Evolutionary conservation across 169 alveolate genomes (phyloP).

Genomic region (Eimeria falciformis): DNA sequence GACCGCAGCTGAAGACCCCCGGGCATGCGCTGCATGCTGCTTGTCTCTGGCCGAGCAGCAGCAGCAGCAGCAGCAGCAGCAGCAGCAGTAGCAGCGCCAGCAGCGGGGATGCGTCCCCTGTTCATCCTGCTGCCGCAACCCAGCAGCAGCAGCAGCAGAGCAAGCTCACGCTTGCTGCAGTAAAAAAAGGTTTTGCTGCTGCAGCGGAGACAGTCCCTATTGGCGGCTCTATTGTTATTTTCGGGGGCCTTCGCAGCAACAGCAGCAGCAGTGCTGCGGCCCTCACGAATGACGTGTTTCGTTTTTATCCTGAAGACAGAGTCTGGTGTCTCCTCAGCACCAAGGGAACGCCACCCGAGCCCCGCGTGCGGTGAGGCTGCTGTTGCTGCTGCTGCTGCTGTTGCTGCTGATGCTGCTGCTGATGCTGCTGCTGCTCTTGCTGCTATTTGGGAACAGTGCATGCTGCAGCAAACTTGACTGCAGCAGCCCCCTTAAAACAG

Average conservation of each 20-base stretch:
- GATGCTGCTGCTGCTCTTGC: background rate
- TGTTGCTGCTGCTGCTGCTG: slow-evolving; percentile 54
- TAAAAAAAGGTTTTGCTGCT: background rate
- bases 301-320: slow-evolving; percentile 30
- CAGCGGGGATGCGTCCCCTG: no score
- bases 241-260: slow-evolving; percentile 20
- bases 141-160: slow-evolving; percentile 30
- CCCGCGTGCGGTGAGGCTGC: slow-evolving; percentile 33
- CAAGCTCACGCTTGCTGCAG: background rate
- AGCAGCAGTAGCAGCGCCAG: background rate
- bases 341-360: slow-evolving; percentile 9
- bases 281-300: background rate
- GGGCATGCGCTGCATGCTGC: slow-evolving; percentile 49
- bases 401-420: slow-evolving; percentile 40
- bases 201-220: slow-evolving; percentile 1
- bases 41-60: slow-evolving; percentile 25
- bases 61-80: slow-evolving; percentile 66
- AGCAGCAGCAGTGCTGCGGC: slow-evolving; percentile 14
- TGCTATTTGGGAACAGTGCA: no score
- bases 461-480: no score
- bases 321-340: slow-evolving; percentile 43
- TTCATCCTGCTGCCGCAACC: slow-evolving; percentile 16
- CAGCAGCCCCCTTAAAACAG: no score
- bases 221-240: slow-evolving; percentile 12
- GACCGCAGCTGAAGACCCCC: slow-evolving; percentile 13